phyloP scores from a whole-genome alignment of 2,329 filamentous ascomycete species.

The Fusarium paranaense region DNA sequence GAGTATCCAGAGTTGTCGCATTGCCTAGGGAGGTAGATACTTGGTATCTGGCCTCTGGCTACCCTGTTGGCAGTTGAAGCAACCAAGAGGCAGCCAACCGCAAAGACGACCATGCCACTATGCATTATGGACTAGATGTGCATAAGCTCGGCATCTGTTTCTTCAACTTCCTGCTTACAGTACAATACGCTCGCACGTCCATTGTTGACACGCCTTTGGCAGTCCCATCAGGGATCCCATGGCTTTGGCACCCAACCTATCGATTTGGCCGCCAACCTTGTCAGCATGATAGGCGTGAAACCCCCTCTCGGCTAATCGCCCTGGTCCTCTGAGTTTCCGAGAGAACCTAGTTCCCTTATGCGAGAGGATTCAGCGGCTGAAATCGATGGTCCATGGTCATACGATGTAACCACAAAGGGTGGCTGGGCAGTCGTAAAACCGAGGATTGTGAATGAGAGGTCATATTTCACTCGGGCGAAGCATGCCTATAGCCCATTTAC shows the following conservation, averaged over 20 bases:
- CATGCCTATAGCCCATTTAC: background rate
- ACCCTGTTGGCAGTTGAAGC: background rate
- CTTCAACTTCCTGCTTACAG: background rate
- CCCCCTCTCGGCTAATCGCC: slow-evolving; percentile 1
- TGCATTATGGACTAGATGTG: background rate
- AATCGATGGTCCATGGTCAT: background rate
- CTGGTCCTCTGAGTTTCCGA: background rate
- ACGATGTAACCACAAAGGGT: slow-evolving; percentile 4
- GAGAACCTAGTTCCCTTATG: background rate
- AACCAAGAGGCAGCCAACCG: background rate
- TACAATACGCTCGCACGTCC: background rate
- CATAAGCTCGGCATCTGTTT: background rate
- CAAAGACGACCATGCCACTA: background rate
- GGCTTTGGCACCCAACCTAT: background rate
- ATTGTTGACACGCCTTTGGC: background rate
- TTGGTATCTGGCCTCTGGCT: background rate
- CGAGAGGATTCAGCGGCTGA: slow-evolving; percentile 2
- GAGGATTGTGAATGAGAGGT: background rate
- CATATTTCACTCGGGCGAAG: background rate
- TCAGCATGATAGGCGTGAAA: slow-evolving; percentile 1
- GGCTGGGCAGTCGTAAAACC: slow-evolving; percentile 1
- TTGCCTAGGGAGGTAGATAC: background rate
- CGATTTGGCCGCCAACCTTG: background rate
- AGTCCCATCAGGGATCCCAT: background rate
- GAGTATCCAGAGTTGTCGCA: background rate